Evolutionary conservation across 768 basidiomycete species (phyloP).

Genomic region (Steccherinum ochraceum): DNA sequence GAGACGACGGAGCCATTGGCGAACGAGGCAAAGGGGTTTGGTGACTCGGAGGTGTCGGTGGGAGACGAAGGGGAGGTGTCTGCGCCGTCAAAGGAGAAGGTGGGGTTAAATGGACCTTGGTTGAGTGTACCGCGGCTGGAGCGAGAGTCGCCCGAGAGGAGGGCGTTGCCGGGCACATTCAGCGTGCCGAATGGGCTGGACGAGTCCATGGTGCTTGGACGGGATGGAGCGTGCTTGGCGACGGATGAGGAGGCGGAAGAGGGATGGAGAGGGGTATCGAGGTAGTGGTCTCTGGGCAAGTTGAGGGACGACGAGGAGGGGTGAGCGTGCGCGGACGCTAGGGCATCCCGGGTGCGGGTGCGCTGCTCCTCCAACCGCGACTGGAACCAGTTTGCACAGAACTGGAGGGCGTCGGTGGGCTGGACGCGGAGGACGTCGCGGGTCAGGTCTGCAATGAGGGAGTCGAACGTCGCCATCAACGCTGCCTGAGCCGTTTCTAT

Average conservation of each 20-base stretch:
- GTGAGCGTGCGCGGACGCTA: conserved; percentile 37
- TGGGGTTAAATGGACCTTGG: conserved; percentile 28
- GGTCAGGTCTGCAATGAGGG: conserved; percentile 77
- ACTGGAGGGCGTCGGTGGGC: conserved; percentile 88
- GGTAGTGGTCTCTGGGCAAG: conserved; percentile 52
- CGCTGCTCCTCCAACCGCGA: conserved; percentile 81
- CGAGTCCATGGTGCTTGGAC: conserved; percentile 38
- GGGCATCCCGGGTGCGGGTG: conserved; percentile 59
- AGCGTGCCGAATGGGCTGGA: conserved; percentile 72
- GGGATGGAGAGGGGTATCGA: conserved; percentile 40
- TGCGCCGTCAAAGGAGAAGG: conserved; percentile 53
- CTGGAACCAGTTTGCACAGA: conserved; percentile 94
- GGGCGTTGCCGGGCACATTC: conserved; percentile 76
- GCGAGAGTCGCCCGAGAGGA: conserved; percentile 44
- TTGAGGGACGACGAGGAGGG: conserved; percentile 36
- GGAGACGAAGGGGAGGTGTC: conserved; percentile 60
- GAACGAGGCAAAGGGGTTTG: conserved; percentile 32
- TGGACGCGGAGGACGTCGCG: conserved; percentile 82
- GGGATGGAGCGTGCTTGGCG: conserved; percentile 47
- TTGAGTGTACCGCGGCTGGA: not conserved
- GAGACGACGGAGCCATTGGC: conserved; percentile 22
- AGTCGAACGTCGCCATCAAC: conserved; percentile 69
- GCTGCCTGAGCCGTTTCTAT: conserved; percentile 12
- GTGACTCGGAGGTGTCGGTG: conserved; percentile 27
- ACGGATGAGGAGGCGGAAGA: conserved; percentile 36